A percentile compares a stretch with the other conserved stretches of the same genome.
Conservation (phyloP, 2,329 filamentous ascomycete species). For the Furcasterigmium furcatum region DNA sequence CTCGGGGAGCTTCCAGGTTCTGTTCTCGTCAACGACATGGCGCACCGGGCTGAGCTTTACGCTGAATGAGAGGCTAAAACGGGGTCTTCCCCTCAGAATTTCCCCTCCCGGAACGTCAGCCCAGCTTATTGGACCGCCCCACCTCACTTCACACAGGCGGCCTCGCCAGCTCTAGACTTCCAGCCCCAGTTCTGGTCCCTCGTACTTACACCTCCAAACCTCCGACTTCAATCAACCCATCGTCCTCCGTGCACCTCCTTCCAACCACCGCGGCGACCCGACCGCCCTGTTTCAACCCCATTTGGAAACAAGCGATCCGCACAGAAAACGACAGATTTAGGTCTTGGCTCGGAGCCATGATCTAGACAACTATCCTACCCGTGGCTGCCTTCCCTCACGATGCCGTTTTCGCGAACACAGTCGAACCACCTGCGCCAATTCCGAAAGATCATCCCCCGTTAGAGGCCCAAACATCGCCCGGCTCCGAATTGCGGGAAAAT, state of each 20-base stretch:
- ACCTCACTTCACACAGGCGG: too few species aligned
- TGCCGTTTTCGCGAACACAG: conserved; percentile 17
- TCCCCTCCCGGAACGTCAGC: background rate
- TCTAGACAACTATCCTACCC: conserved; percentile 9
- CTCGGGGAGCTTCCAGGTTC: background rate
- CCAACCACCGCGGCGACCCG: background rate
- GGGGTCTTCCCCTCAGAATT: background rate
- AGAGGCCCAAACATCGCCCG: conserved; percentile 6
- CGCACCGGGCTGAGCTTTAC: background rate
- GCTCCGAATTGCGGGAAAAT: too few species aligned
- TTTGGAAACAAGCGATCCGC: background rate
- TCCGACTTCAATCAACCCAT: background rate
- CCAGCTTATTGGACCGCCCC: too few species aligned
- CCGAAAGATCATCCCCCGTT: conserved; percentile 20
- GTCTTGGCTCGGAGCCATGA: conserved; percentile 12
- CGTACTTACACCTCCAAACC: background rate
- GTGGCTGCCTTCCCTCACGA: conserved; percentile 13
- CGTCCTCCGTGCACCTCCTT: background rate
- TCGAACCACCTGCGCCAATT: conserved; percentile 15
- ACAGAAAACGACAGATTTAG: background rate
- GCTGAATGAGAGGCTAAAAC: too few species aligned
- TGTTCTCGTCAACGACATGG: background rate
- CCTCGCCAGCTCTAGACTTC: background rate
- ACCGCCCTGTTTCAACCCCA: background rate
- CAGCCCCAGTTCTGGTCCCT: too few species aligned